Percentiles rank a stretch among this genome's conserved stretches.
These are phyloP conservation scores for Penicillium egyptiacum DNA, from an alignment of 495 filamentous ascomycete genomes.

Conservation along the genomic window DNA sequence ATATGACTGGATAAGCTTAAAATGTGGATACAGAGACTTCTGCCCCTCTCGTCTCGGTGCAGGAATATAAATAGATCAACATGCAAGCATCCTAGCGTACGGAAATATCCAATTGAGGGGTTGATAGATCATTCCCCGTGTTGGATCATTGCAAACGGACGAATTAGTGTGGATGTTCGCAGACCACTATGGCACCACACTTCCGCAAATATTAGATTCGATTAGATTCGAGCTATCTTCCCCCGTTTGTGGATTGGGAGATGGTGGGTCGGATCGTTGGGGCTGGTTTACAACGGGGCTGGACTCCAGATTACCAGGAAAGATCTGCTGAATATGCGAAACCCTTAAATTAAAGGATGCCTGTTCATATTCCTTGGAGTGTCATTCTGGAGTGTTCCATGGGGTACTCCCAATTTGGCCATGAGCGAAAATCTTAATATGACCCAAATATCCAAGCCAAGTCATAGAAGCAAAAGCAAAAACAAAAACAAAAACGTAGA, in stretches of 20 bases:
- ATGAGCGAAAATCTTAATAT: neutral
- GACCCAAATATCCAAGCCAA: neutral
- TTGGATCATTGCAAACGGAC: slow-evolving; percentile 2
- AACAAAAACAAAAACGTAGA: neutral
- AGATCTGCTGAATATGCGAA: neutral
- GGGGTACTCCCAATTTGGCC: neutral
- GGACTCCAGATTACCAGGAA: slow-evolving; percentile 12
- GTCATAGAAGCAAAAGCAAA: neutral
- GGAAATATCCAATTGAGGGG: neutral
- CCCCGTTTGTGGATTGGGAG: slow-evolving; percentile 19
- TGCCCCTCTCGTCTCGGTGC: neutral
- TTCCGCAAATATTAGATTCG: neutral
- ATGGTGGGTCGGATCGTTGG: slow-evolving; percentile 18
- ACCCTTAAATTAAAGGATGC: neutral
- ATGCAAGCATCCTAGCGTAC: neutral
- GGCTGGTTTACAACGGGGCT: slow-evolving; percentile 22
- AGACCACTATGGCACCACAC: neutral
- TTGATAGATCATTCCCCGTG: neutral
- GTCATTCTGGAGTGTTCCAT: neutral
- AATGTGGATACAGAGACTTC: neutral
- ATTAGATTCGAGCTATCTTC: slow-evolving; percentile 5
- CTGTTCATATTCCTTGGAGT: neutral
- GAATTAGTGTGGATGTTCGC: too few relatives aligned
- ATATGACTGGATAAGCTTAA: slow-evolving; percentile 2
- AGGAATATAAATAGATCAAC: neutral